phyloP scores from a whole-genome alignment of 371 early-diverging fungal genomes.

The Thermomucor indicae-seudaticae region DNA sequence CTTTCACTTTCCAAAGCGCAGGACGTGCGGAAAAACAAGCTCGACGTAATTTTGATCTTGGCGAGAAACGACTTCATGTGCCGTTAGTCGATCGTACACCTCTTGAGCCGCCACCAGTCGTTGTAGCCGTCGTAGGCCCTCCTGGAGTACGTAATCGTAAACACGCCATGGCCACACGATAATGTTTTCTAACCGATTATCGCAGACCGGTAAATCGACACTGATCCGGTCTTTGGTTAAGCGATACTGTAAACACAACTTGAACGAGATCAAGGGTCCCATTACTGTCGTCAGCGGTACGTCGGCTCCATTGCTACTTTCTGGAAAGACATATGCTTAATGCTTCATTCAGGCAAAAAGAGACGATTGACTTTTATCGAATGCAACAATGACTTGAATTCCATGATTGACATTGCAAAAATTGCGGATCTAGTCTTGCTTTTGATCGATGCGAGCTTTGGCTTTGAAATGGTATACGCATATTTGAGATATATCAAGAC shows the following conservation, averaged over 20 bases:
- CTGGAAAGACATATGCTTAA: background rate
- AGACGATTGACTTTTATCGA: constrained; percentile 96
- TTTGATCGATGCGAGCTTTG: constrained; percentile 94
- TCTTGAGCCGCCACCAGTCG: constrained; percentile 84
- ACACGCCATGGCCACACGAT: background rate
- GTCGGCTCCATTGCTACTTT: background rate
- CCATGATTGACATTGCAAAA: constrained; percentile 98
- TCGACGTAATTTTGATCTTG: constrained; percentile 81
- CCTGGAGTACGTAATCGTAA: constrained; percentile 80
- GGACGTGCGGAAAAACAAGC: constrained; percentile 73
- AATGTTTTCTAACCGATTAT: background rate
- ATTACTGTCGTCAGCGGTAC: constrained; percentile 92
- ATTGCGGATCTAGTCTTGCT: constrained; percentile 96
- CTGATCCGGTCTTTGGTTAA: constrained; percentile 94
- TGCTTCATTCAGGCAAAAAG: constrained; percentile 63
- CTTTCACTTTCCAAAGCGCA: constrained; percentile 82
- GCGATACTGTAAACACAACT: constrained; percentile 89
- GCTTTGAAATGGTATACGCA: constrained; percentile 98
- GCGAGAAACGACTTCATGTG: constrained; percentile 92
- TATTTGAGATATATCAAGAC: background rate
- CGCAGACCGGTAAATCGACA: constrained; percentile 90
- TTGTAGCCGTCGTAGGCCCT: constrained; percentile 96
- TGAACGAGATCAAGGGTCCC: constrained; percentile 91
- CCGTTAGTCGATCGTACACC: constrained; percentile 95
- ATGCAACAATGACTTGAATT: constrained; percentile 93